Conservation (phyloP, 805 yeast species). For the Spathaspora sp. region DNA sequence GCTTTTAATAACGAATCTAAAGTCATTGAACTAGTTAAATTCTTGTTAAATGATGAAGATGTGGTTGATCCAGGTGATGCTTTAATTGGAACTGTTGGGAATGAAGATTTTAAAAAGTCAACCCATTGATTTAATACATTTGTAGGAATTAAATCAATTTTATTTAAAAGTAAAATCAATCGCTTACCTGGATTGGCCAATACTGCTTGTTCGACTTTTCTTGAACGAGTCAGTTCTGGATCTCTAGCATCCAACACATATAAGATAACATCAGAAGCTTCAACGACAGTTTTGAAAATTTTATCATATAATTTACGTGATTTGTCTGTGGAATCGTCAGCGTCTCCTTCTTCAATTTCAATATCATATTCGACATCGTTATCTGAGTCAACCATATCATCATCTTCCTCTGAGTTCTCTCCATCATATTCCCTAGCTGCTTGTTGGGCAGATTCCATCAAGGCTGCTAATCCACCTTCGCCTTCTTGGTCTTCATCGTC, state of each 20-base stretch:
- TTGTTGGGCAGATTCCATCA: slow-evolving; percentile 82
- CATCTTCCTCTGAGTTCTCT: slow-evolving; percentile 36
- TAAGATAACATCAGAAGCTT: slow-evolving; percentile 83
- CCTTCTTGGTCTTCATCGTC: slow-evolving; percentile 40
- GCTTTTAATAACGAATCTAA: slow-evolving; percentile 73
- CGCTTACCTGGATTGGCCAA: slow-evolving; percentile 77
- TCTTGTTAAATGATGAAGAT: slow-evolving; percentile 65
- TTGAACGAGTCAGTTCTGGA: slow-evolving; percentile 92
- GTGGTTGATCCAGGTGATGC: slow-evolving; percentile 75
- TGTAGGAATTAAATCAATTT: slow-evolving; percentile 89
- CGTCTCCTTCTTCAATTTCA: slow-evolving; percentile 35
- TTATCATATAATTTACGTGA: slow-evolving; percentile 91
- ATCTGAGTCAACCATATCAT: slow-evolving; percentile 28
- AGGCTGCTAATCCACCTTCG: slow-evolving; percentile 65
- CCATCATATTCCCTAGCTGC: slow-evolving; percentile 78
- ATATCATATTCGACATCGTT: slow-evolving; percentile 41
- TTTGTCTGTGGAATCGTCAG: slow-evolving; percentile 52
- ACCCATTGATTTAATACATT: slow-evolving; percentile 82
- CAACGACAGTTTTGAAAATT: slow-evolving; percentile 89
- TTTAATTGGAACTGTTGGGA: slow-evolving; percentile 89
- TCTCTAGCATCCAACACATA: slow-evolving; percentile 97
- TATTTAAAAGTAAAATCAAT: slow-evolving; percentile 80
- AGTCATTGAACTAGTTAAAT: slow-evolving; percentile 66
- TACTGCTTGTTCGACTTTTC: slow-evolving; percentile 86
- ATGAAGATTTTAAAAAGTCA: slow-evolving; percentile 67